Conservation (phyloP, 345 rosid genomes). For the Pugionium dolabratum region DNA sequence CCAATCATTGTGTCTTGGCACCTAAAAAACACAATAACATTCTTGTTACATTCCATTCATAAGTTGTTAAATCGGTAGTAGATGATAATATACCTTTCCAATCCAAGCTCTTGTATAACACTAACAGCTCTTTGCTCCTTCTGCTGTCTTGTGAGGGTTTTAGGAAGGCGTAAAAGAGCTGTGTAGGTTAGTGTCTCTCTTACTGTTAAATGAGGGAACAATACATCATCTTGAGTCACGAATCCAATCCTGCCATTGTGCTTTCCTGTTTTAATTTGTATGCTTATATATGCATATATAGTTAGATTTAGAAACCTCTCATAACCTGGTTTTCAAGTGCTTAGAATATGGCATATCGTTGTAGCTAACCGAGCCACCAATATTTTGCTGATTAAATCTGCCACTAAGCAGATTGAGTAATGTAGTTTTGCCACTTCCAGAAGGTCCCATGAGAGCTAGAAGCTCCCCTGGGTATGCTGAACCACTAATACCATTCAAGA, state of each 20-base stretch:
- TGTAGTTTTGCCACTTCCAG: slow-evolving; percentile 93
- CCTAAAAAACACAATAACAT: slow-evolving; percentile 42
- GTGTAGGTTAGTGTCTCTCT: slow-evolving; percentile 89
- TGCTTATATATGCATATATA: slow-evolving; percentile 13
- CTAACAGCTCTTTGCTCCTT: slow-evolving; percentile 73
- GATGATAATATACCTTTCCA: slow-evolving; percentile 64
- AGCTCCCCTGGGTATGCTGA: slow-evolving; percentile 85
- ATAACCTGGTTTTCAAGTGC: slow-evolving; percentile 76
- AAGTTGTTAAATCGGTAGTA: not conserved
- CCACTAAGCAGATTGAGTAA: slow-evolving; percentile 79
- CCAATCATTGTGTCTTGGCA: slow-evolving; percentile 96
- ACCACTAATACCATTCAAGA: slow-evolving; percentile 76
- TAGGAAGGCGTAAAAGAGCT: slow-evolving; percentile 75
- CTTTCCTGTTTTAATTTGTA: slow-evolving; percentile 12
- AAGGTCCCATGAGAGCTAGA: slow-evolving; percentile 96
- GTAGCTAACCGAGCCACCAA: slow-evolving; percentile 66
- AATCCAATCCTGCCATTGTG: slow-evolving; percentile 74
- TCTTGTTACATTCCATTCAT: slow-evolving; percentile 1
- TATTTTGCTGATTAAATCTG: slow-evolving; percentile 49
- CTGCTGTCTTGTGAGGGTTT: slow-evolving; percentile 57
- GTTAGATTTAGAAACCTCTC: slow-evolving; percentile 25
- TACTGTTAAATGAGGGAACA: slow-evolving; percentile 93
- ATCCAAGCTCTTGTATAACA: slow-evolving; percentile 78
- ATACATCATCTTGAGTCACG: slow-evolving; percentile 91
- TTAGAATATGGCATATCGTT: slow-evolving; percentile 76